Conservation (phyloP, 495 filamentous ascomycete genomes). For the Geoglossum glabrum region DNA sequence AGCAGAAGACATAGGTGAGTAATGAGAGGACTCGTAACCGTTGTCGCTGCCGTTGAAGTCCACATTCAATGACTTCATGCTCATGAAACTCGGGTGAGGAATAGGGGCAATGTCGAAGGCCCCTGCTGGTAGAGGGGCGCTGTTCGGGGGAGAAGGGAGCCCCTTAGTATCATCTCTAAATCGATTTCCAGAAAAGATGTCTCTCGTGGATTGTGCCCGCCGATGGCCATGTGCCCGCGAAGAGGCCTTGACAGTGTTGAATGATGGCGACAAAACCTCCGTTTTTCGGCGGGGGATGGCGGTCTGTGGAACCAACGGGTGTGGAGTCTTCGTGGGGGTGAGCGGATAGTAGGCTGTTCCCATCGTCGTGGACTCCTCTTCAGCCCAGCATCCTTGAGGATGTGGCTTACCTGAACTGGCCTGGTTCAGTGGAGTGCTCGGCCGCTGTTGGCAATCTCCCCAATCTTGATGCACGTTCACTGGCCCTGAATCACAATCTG, state of each 20-base stretch:
- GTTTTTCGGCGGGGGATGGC: not conserved
- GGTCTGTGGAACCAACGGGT: slow-evolving; percentile 11
- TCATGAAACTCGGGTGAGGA: slow-evolving; percentile 31
- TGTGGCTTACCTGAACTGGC: slow-evolving; percentile 29
- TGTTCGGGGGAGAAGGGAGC: slow-evolving; percentile 30
- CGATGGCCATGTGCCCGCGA: slow-evolving; percentile 16
- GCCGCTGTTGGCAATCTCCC: slow-evolving; percentile 21
- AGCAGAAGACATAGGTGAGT: slow-evolving; percentile 20
- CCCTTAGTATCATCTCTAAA: slow-evolving; percentile 9
- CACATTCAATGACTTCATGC: slow-evolving; percentile 29
- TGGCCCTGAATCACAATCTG: not conserved
- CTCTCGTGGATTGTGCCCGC: slow-evolving; percentile 27
- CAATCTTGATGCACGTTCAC: not conserved
- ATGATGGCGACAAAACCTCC: not conserved
- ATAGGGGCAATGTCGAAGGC: slow-evolving; percentile 28
- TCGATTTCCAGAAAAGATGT: slow-evolving; percentile 16
- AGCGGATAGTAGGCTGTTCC: slow-evolving; percentile 23
- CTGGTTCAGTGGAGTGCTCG: slow-evolving; percentile 37
- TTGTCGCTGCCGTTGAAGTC: slow-evolving; percentile 26
- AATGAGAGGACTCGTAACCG: slow-evolving; percentile 15
- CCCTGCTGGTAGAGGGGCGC: slow-evolving; percentile 19
- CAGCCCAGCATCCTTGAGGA: not conserved
- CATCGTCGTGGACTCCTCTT: not conserved
- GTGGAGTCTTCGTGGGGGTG: slow-evolving; percentile 29
- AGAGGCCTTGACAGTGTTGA: slow-evolving; percentile 15